These are phyloP conservation scores for Neofusicoccum kwambonambiense DNA, from an alignment of 2,329 filamentous ascomycete species.

Conservation along the genomic window DNA sequence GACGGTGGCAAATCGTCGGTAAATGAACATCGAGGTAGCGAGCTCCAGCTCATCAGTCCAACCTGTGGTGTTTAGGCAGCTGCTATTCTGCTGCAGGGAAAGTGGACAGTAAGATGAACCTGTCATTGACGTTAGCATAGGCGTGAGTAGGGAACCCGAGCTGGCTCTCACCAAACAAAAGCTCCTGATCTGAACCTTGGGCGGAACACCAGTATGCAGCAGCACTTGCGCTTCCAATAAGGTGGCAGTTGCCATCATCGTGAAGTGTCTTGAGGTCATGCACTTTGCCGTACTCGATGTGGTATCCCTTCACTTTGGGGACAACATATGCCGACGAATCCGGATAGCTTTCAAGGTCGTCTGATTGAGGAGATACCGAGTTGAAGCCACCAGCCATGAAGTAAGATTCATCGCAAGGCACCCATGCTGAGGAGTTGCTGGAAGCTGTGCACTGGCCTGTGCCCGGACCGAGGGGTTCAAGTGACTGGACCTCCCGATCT, in stretches of 20 bases:
- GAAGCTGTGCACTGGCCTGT: not conserved
- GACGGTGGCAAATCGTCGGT: slow-evolving; percentile 12
- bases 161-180: slow-evolving; percentile 1
- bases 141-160: not conserved
- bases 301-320: slow-evolving; percentile 2
- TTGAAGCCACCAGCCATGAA: slow-evolving; percentile 9
- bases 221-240: not conserved
- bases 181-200: not conserved
- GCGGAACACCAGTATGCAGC: slow-evolving; percentile 8
- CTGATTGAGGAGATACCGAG: slow-evolving; percentile 2
- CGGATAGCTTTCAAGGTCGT: slow-evolving; percentile 2
- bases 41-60: not conserved
- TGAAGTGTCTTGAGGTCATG: not conserved
- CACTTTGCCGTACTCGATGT: slow-evolving; percentile 3
- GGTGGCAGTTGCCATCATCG: not conserved
- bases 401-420: slow-evolving; percentile 7
- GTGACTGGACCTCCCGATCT: not conserved
- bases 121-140: not conserved
- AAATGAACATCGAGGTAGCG: not conserved
- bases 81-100: not conserved
- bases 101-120: slow-evolving; percentile 6
- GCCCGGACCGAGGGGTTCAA: slow-evolving; percentile 1
- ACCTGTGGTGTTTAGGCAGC: not conserved
- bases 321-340: slow-evolving; percentile 9
- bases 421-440: not conserved